Percentiles rank a stretch among this genome's conserved stretches.
These are phyloP conservation scores for Aspergillus candidus DNA, from an alignment of 2,329 filamentous ascomycete genomes.

Conservation along the genomic window DNA sequence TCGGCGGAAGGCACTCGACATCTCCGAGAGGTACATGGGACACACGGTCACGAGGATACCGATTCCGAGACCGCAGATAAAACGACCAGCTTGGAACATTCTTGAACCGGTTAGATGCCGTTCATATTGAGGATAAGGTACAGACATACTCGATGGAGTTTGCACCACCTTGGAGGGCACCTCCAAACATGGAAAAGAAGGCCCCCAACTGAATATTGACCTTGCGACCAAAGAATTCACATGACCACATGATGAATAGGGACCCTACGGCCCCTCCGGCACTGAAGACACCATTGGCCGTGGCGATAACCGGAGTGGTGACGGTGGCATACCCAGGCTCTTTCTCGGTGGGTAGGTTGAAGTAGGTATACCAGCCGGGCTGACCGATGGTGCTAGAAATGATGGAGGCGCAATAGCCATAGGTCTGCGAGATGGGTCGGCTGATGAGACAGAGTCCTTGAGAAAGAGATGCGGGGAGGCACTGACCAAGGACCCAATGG, in stretches of 20 bases:
- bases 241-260: slow-evolving; percentile 48
- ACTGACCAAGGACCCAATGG: slow-evolving; percentile 36
- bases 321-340: slow-evolving; percentile 42
- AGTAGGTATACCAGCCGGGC: slow-evolving; percentile 48
- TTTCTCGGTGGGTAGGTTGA: slow-evolving; percentile 41
- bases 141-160: slow-evolving; percentile 36
- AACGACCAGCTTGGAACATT: slow-evolving; percentile 44
- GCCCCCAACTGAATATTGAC: slow-evolving; percentile 44
- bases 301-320: slow-evolving; percentile 45
- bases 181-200: slow-evolving; percentile 41
- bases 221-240: slow-evolving; percentile 40
- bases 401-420: slow-evolving; percentile 47
- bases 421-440: slow-evolving; percentile 33
- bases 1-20: slow-evolving; percentile 36
- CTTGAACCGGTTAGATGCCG: slow-evolving; percentile 12
- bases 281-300: slow-evolving; percentile 46
- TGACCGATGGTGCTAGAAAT: slow-evolving; percentile 50
- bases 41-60: slow-evolving; percentile 40
- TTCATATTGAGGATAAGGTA: neutral
- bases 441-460: slow-evolving; percentile 2
- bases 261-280: slow-evolving; percentile 45
- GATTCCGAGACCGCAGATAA: slow-evolving; percentile 39
- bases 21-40: slow-evolving; percentile 43
- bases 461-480: neutral
- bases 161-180: slow-evolving; percentile 43